Evolutionary conservation across 2,329 filamentous ascomycete species (phyloP), one percentile per base, ranked within the genome.

Genomic region (Helicocarpus griseus): DNA sequence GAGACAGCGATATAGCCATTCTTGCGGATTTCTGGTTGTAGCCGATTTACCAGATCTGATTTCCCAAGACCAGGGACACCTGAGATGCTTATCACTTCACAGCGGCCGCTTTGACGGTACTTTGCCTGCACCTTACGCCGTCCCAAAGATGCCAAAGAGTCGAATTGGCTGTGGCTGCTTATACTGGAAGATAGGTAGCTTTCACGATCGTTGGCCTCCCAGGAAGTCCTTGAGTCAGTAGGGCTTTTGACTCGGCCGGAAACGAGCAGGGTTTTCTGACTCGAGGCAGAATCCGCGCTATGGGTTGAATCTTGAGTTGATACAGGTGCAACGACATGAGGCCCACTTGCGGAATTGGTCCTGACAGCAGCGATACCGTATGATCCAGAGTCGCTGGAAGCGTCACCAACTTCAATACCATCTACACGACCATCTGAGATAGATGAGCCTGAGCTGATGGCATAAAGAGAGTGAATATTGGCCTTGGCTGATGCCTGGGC

Each of bases 21-120:
- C 56, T 73, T 76, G 29, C 81, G 75, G 36, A 80, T 79, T 21
- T 71, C 69, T 8, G 75, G 70, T 55, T 82, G 79, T 7, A 82
- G 72, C 51, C 75, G 77, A 56, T 80, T 79, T 14, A 83, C 66
- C 5, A 84, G 67, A 52, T 79, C 76, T 1, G 79, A 79, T 60
- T 84, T 84, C 14, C 81, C 81, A 31, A 79, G 70, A 2, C 81
- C 81, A 44, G 78, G 73, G 17, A 72, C 68, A 19, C 80, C 81
- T 48, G 69, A 75, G 39, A 84, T 75, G 14, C 76, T 73, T 41
- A 84, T 74, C 4, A 84, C 69, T 59, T 83, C 80, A 49, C 76
- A 81, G 49, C 83, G 81, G 19, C 74, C 74, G 58, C 70, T 73
- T 39, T 72, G 71, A 50, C 76, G 74, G 43, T 75, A 60, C 57